Percentiles rank a stretch among this genome's conserved stretches.
These are phyloP conservation scores for Polytolypa hystricis DNA, from an alignment of 2,329 filamentous ascomycete species.

Conservation along the genomic window DNA sequence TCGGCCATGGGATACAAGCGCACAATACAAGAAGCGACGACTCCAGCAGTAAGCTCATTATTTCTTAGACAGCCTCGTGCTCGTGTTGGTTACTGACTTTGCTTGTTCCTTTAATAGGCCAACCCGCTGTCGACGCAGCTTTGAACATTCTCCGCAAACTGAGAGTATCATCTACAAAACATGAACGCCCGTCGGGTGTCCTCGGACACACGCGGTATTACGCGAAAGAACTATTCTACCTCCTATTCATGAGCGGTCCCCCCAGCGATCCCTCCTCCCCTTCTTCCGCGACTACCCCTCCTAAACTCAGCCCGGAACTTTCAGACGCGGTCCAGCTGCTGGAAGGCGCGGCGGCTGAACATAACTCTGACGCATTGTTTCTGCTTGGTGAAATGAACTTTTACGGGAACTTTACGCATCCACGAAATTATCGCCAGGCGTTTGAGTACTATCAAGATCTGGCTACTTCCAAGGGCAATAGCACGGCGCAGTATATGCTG, in stretches of 20 bases:
- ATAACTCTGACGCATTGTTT: conserved; percentile 69
- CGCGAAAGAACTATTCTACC: conserved; percentile 49
- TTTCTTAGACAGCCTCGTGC: too few relatives aligned
- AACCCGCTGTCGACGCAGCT: conserved; percentile 13
- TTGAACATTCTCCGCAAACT: conserved; percentile 11
- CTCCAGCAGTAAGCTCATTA: too few relatives aligned
- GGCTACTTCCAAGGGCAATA: conserved; percentile 68
- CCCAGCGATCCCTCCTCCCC: conserved; percentile 33
- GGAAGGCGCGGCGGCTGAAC: conserved; percentile 45
- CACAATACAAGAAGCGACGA: too few relatives aligned
- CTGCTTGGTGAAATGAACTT: conserved; percentile 92
- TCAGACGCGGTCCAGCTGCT: conserved; percentile 48
- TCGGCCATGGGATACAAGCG: too few relatives aligned
- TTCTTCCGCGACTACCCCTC: conserved; percentile 24
- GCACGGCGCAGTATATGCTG: conserved; percentile 89
- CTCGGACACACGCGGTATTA: conserved; percentile 49
- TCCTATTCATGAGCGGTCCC: conserved; percentile 55
- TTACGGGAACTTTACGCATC: conserved; percentile 85
- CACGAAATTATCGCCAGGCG: conserved; percentile 65
- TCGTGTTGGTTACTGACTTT: too few relatives aligned
- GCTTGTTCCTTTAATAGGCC: too few relatives aligned
- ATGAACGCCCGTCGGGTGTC: conserved; percentile 45
- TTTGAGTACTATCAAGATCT: conserved; percentile 74
- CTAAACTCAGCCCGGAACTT: conserved; percentile 33
- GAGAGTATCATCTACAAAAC: conserved; percentile 9